Percentiles rank a stretch among this genome's conserved stretches.
phyloP scores from a whole-genome alignment of 2,329 filamentous ascomycete species.

The Stagonosporopsis vannaccii region DNA sequence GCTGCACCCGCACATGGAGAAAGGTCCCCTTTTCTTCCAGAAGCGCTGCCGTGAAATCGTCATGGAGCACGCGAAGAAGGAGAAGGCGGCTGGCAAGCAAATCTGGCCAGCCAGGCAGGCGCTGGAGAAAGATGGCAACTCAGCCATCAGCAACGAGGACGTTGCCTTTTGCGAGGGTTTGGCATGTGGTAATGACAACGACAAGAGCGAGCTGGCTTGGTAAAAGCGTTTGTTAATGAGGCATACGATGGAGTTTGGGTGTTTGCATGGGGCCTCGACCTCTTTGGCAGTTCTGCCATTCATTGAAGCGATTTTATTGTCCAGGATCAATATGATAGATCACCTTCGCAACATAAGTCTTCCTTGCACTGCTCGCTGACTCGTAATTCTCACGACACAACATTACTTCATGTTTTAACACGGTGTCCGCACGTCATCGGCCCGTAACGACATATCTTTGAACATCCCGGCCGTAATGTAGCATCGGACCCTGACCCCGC shows the following conservation, averaged over 20 bases:
- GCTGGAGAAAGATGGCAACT: conserved; percentile 27
- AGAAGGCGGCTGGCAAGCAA: conserved; percentile 55
- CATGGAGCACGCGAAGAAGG: conserved; percentile 56
- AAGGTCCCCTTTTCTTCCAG: conserved; percentile 66
- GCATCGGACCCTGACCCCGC: conserved; percentile 4
- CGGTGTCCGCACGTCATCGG: background rate
- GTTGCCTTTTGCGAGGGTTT: conserved; percentile 39
- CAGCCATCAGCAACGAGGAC: conserved; percentile 33
- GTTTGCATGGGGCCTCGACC: conserved; percentile 27
- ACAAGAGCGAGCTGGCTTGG: conserved; percentile 39
- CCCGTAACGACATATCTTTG: background rate
- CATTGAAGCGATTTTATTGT: conserved; percentile 11
- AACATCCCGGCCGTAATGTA: background rate
- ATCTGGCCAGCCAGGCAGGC: conserved; percentile 61
- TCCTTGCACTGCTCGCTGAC: background rate
- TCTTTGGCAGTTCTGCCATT: conserved; percentile 10
- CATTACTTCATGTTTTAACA: too few species aligned
- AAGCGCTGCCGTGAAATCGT: conserved; percentile 58
- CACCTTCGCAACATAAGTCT: background rate
- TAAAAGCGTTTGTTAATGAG: conserved; percentile 21
- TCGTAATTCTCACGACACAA: background rate
- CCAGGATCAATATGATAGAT: background rate
- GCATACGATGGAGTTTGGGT: conserved; percentile 31
- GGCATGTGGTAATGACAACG: conserved; percentile 35
- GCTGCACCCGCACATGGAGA: conserved; percentile 67